Evolutionary conservation across 371 early-diverging fungal species (phyloP).

Genomic region (Mortierella sp.): DNA sequence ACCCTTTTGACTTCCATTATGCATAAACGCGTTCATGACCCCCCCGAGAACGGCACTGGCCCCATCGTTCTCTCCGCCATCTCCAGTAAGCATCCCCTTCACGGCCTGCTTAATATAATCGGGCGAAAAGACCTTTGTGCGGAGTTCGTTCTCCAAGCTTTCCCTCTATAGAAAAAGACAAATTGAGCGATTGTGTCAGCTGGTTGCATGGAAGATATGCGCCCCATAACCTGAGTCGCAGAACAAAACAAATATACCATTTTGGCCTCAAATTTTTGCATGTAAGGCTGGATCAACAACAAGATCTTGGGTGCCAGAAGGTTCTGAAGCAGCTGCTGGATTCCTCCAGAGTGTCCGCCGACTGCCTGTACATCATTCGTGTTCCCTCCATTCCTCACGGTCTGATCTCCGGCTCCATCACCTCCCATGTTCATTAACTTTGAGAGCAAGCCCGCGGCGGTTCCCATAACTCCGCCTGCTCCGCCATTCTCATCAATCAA

Average conservation of each 20-base stretch:
- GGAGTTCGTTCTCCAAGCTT: constrained; percentile 40
- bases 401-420: background rate
- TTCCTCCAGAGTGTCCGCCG: constrained; percentile 19
- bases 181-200: too few species aligned
- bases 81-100: constrained; percentile 31
- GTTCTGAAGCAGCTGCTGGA: constrained; percentile 40
- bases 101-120: constrained; percentile 45
- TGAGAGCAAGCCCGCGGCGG: constrained; percentile 42
- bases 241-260: too few species aligned
- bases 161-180: constrained; percentile 15
- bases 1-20: constrained; percentile 18
- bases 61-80: constrained; percentile 13
- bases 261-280: constrained; percentile 43
- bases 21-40: constrained; percentile 23
- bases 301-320: constrained; percentile 43
- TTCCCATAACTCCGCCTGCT: constrained; percentile 25
- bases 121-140: constrained; percentile 47
- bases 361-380: constrained; percentile 4
- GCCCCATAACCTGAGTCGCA: too few species aligned
- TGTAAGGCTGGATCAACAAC: constrained; percentile 31
- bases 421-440: constrained; percentile 18
- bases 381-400: constrained; percentile 1
- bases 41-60: constrained; percentile 25
- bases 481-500: constrained; percentile 36
- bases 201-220: too few species aligned